Evolutionary conservation across 2,329 filamentous ascomycete genomes (phyloP).

Genomic region (Penicillium sp.): DNA sequence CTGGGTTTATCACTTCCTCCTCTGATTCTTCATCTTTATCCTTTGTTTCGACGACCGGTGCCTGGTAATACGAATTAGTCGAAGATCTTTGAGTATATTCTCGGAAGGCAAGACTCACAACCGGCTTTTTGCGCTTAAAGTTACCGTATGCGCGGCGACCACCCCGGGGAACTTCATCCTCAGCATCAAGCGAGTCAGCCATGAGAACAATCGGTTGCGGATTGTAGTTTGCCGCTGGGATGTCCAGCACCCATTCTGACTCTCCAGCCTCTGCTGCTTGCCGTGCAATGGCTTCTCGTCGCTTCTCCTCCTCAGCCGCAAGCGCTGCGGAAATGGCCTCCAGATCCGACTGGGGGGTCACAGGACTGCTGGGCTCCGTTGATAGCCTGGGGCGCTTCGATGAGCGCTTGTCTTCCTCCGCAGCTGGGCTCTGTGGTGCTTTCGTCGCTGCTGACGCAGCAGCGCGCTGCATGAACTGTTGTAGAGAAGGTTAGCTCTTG

Average conservation of each 20-base stretch:
- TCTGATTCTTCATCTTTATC: conserved; percentile 17
- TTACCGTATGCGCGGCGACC: conserved; percentile 43
- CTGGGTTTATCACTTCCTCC: conserved; percentile 10
- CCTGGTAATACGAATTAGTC: conserved; percentile 2
- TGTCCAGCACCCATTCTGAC: conserved; percentile 47
- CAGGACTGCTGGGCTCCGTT: conserved; percentile 19
- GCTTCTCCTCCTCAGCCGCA: conserved; percentile 44
- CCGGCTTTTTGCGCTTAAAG: conserved; percentile 37
- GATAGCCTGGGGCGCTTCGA: conserved; percentile 42
- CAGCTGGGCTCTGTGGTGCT: conserved; percentile 48
- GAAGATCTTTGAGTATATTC: conserved; percentile 1
- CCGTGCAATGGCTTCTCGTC: conserved; percentile 40
- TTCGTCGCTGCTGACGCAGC: conserved; percentile 58
- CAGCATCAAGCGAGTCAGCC: conserved; percentile 37
- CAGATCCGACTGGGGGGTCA: conserved; percentile 37
- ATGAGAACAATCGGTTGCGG: conserved; percentile 33
- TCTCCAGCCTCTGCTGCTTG: conserved; percentile 48
- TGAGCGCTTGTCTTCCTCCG: conserved; percentile 45
- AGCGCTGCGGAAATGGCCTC: conserved; percentile 44
- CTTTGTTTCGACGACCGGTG: background rate
- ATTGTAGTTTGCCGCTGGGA: conserved; percentile 22
- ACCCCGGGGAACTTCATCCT: conserved; percentile 31
- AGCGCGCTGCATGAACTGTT: conserved; percentile 87
- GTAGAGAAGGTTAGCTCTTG: conserved; percentile 13
- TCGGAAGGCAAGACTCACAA: conserved; percentile 22